These are phyloP conservation scores for Populus ilicifolia DNA, from an alignment of 345 rosid species.

Conservation along the genomic window DNA sequence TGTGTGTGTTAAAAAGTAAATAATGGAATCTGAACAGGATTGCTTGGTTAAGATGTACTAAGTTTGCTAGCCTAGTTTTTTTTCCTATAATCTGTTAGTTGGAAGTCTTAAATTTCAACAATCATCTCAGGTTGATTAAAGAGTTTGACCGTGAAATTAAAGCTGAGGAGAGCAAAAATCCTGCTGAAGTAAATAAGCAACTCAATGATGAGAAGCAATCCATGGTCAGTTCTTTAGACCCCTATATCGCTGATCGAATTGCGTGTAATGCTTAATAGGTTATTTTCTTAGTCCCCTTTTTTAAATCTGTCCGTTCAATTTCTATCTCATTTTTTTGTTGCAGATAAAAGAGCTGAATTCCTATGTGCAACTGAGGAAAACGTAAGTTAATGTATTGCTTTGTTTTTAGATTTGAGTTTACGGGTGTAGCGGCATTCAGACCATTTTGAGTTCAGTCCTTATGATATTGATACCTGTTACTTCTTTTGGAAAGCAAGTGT, in stretches of 20 bases:
- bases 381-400: conserved; percentile 45
- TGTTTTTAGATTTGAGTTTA: neutral
- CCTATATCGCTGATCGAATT: neutral
- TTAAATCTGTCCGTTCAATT: neutral
- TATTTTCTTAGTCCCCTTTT: neutral
- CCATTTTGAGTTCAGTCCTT: neutral
- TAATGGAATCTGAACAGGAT: no score
- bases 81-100: neutral
- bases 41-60: no score
- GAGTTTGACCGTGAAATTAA: conserved; percentile 87
- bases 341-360: conserved; percentile 97
- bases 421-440: neutral
- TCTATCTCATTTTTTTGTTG: conserved; percentile 10
- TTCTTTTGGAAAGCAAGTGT: neutral
- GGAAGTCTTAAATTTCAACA: neutral
- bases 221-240: conserved; percentile 51
- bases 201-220: conserved; percentile 98
- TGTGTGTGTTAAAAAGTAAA: no score
- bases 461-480: neutral
- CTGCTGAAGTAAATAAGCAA: conserved; percentile 77
- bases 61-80: neutral
- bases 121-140: conserved; percentile 68
- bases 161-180: conserved; percentile 72
- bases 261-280: neutral
- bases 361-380: conserved; percentile 84